Base-by-base conservation (phyloP, 106 monocot genomes). In the Cymbidium sinense region DNA sequence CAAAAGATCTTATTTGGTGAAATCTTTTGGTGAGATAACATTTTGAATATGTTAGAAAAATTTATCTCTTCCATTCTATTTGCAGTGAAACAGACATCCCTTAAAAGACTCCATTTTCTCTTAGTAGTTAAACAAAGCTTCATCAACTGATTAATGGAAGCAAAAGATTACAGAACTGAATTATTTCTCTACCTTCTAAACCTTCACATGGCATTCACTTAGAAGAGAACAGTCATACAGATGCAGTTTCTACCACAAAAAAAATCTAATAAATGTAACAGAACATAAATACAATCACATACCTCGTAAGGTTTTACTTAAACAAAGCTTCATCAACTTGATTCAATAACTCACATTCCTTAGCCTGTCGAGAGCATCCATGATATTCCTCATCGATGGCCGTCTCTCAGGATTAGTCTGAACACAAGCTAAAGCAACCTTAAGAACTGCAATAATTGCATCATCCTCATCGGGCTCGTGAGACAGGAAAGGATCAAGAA, bases 401-500 rank as follows among this genome's bases (percentile, higher is more conserved):
- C 92, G 85, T 64, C 76, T 87, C 43, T 92, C 89, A 23, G 89
- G 85, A 62, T 82, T 83, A 3, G 78, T 79, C 54, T 89, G 89
- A 17, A 87, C 89, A 70, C 92, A 92, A 44, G 85, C 75, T 34
- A 92, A 77, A 44, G 89, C 89, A 34, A 89, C 82, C 75, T 92
- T 87, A 15, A 92, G 85, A 17, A 82, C 87, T 5, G 77, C 77
- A 34, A 89, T 76, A 20, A 92, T 89, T 80, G 87, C 87, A 19
- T 89, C 89, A 47, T 89, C 89, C 47, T 70, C 78, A 10, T 83
- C 80, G 20, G 50, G 55, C 50, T 84, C 84, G 3, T 30, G 47
- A 37, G 77, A 65, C 31, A 93, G 43, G 35, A 76, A 70, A 19
- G 89, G 87, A 47, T 93, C 92, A 21, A 89, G 36, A 31, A 93